phyloP scores from a whole-genome alignment of 306 rosid species.

The Dicorynia guianensis region DNA sequence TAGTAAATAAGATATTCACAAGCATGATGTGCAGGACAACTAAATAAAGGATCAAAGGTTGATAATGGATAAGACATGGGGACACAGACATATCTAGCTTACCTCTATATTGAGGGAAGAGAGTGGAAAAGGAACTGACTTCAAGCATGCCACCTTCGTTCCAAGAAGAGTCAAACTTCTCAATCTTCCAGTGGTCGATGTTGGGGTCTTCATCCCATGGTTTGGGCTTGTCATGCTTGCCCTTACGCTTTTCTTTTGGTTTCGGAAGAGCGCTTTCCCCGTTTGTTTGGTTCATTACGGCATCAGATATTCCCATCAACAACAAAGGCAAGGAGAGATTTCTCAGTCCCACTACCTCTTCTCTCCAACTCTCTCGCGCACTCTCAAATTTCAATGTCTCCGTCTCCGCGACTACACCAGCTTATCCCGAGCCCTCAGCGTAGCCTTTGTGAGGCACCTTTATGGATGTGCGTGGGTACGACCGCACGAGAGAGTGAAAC shows the following conservation, averaged over 20 bases:
- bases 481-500: too few species aligned
- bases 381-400: too few species aligned
- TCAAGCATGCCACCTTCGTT: slow-evolving; percentile 88
- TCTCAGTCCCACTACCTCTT: too few species aligned
- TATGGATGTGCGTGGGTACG: too few species aligned
- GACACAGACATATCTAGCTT: background rate
- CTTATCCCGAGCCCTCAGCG: too few species aligned
- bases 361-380: too few species aligned
- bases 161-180: slow-evolving; percentile 88
- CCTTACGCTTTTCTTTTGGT: slow-evolving; percentile 57
- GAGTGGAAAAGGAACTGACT: slow-evolving; percentile 87
- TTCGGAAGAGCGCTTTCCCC: background rate
- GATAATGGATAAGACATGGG: background rate
- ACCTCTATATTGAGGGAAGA: slow-evolving; percentile 82
- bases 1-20: too few species aligned
- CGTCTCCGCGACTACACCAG: too few species aligned
- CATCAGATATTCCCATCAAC: slow-evolving; percentile 29
- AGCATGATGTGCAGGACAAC: background rate
- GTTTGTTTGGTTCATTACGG: background rate
- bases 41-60: background rate
- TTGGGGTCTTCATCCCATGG: slow-evolving; percentile 98
- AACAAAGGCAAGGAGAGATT: background rate
- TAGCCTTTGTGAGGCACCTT: too few species aligned
- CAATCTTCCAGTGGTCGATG: slow-evolving; percentile 82
- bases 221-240: slow-evolving; percentile 93